Base-by-base conservation (phyloP, 306 rosid species). In the Cicer bijugum region DNA sequence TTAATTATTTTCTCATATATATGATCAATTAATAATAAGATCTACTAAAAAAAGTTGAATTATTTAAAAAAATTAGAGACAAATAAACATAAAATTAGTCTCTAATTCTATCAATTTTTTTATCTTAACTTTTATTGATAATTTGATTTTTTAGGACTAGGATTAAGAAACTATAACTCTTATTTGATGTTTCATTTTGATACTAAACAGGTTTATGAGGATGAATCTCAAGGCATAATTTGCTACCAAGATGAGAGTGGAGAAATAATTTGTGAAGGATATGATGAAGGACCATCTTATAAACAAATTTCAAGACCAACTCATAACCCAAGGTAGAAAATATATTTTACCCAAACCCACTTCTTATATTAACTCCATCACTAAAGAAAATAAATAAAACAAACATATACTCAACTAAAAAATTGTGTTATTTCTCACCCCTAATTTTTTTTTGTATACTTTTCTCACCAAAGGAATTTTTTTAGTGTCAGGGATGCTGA, bases 201-300 rank as follows among this genome's bases (percentile, higher is more conserved):
- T 38, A 40, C 12, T 37, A 47, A 67, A 59, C 88, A 94, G 99
- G 87, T 91, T 74, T 94, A 85, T 74, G 99, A 94, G 87, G 93
- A 94, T 83, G 69, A 28, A 69, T 82, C 87, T 19, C 77, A 89
- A 50, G 99, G 99, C 53, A 83, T 94, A 78, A 66, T 94, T 47
- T 94, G 99, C 81, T 94, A 89, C 56, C 79, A 77, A 69, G 96
- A 91, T 80, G 97, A 88, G 11, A 84, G 78, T 77, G 97, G 99
- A 37, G 96, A 91, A 71, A 82, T 89, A 53, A 77, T 91, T 43
- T 94, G 99, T 60, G 97, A 94, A 88, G 99, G 92, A n/a, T 88
- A 74, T 35, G 97, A 91, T 75, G 99, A 94, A 76, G 95, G 94
- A 23, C 96, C 97, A 82, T 84, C 89, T 42, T 84, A 84, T 79